Percentiles rank a stretch among this genome's conserved stretches.
phyloP scores from a whole-genome alignment of 441 rosid genomes.

The Manihot esculenta region DNA sequence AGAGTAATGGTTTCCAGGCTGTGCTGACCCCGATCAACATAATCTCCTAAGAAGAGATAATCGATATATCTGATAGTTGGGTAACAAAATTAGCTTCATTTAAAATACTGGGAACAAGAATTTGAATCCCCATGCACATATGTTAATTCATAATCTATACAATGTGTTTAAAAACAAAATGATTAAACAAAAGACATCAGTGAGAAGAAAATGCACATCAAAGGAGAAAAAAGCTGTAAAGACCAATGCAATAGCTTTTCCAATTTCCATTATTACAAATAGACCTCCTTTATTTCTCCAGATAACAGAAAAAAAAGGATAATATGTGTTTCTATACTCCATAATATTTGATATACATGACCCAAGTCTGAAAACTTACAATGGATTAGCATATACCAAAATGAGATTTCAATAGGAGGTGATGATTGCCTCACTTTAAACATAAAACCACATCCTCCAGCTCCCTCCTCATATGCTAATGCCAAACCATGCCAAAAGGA shows the following conservation, averaged over 20 bases:
- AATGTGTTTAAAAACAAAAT: not conserved
- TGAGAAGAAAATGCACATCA: not conserved
- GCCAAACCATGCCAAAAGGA: not conserved
- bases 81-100: slow-evolving; percentile 27
- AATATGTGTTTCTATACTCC: no score
- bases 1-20: slow-evolving; percentile 94
- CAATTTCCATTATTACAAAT: not conserved
- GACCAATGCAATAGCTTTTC: not conserved
- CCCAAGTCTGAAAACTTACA: not conserved
- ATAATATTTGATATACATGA: no score
- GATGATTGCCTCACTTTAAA: not conserved
- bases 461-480: not conserved
- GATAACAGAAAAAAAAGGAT: not conserved
- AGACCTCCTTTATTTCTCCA: not conserved
- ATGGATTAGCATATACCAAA: not conserved
- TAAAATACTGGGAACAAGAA: not conserved
- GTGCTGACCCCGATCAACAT: slow-evolving; percentile 99
- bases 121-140: not conserved
- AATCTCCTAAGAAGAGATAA: slow-evolving; percentile 98
- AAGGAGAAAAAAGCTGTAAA: slow-evolving; percentile 4
- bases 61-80: slow-evolving; percentile 81
- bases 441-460: not conserved
- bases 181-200: not conserved
- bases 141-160: not conserved
- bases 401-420: not conserved